phyloP scores from a whole-genome alignment of 768 basidiomycete species.

The Phaeolepiota aurea region DNA sequence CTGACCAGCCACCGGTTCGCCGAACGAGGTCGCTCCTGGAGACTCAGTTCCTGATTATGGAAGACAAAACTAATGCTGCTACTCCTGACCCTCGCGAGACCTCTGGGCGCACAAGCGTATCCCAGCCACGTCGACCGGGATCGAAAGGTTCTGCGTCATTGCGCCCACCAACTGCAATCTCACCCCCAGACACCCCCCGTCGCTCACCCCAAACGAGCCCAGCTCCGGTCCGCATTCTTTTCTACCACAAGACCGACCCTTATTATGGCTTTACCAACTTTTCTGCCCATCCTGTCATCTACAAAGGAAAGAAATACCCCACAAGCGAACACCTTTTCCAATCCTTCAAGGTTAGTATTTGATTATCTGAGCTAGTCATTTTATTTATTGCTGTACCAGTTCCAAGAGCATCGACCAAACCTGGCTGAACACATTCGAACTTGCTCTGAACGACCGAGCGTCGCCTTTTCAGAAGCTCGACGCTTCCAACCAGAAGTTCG shows the following conservation, averaged over 20 bases:
- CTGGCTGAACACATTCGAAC: conserved; percentile 65
- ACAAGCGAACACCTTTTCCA: conserved; percentile 77
- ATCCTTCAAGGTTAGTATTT: conserved; percentile 53
- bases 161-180: conserved; percentile 6
- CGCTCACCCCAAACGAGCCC: conserved; percentile 12
- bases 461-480: conserved; percentile 61
- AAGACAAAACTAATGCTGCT: conserved; percentile 9
- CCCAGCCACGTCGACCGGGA: conserved; percentile 13
- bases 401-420: conserved; percentile 47
- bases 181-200: conserved; percentile 11
- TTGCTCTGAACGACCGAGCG: conserved; percentile 52
- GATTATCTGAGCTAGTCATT: neutral
- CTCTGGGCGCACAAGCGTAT: conserved; percentile 13
- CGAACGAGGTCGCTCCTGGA: conserved; percentile 22
- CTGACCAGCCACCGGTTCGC: conserved; percentile 18
- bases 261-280: conserved; percentile 73
- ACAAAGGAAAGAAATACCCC: conserved; percentile 58
- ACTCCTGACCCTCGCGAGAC: conserved; percentile 3
- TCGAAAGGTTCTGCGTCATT: conserved; percentile 14
- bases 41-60: conserved; percentile 17
- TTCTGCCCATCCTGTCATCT: conserved; percentile 54
- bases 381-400: conserved; percentile 29
- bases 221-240: conserved; percentile 35
- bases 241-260: conserved; percentile 57
- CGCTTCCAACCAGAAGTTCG: conserved; percentile 55